These are phyloP conservation scores for Ophiostoma perfectum DNA, from an alignment of 2,329 filamentous ascomycete genomes.

Conservation along the genomic window DNA sequence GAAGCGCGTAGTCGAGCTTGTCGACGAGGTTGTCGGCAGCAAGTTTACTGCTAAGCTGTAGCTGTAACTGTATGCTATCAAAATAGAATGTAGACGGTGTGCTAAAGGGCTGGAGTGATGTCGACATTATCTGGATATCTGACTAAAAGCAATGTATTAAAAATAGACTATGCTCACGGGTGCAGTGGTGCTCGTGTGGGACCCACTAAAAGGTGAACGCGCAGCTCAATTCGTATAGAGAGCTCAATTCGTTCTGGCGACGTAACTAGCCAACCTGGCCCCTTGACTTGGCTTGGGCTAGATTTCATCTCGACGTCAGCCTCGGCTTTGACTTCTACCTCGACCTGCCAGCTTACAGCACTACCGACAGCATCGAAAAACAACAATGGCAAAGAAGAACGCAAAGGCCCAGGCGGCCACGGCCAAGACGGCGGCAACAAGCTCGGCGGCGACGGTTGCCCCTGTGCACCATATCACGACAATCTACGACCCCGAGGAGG, in stretches of 20 bases:
- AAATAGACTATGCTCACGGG: background rate
- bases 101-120: too few species aligned
- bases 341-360: background rate
- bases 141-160: background rate
- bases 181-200: background rate
- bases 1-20: constrained; percentile 59
- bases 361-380: background rate
- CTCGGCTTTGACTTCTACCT: background rate
- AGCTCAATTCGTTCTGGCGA: background rate
- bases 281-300: background rate
- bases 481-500: constrained; percentile 6
- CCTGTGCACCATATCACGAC: background rate
- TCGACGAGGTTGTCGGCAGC: constrained; percentile 51
- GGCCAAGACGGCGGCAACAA: background rate
- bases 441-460: background rate
- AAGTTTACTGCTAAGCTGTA: constrained; percentile 4
- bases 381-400: constrained; percentile 7
- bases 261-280: constrained; percentile 9
- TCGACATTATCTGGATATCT: too few species aligned
- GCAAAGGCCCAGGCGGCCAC: background rate
- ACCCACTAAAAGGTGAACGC: constrained; percentile 13
- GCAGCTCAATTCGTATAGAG: constrained; percentile 8
- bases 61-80: background rate
- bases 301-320: background rate
- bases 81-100: too few species aligned